A percentile compares a stretch with the other conserved stretches of the same genome.
phyloP scores from a whole-genome alignment of 2,329 filamentous ascomycete species.

The Dissoconium aciculare region DNA sequence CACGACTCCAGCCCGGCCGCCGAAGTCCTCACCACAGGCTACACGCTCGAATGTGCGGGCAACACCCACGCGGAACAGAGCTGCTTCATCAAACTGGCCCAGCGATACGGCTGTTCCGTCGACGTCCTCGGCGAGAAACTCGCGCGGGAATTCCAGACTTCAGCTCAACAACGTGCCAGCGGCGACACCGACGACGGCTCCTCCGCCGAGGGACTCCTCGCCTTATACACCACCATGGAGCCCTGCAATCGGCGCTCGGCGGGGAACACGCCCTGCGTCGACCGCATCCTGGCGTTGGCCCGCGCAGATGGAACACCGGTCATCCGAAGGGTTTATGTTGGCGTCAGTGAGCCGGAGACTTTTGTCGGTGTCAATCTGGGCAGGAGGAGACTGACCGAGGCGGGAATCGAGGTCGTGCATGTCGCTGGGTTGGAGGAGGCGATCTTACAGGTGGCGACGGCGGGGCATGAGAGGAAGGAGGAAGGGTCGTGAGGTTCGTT shows the following conservation, averaged over 20 bases:
- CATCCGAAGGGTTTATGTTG: constrained; percentile 69
- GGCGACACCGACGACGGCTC: constrained; percentile 28
- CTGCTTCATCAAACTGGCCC: constrained; percentile 59
- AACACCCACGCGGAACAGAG: constrained; percentile 97
- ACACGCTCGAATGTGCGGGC: constrained; percentile 75
- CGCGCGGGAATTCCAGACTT: too few species aligned
- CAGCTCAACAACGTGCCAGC: too few species aligned
- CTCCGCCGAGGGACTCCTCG: too few species aligned
- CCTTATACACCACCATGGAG: constrained; percentile 87
- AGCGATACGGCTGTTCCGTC: constrained; percentile 30
- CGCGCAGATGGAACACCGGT: constrained; percentile 35
- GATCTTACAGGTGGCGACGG: constrained; percentile 68
- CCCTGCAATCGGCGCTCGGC: constrained; percentile 61
- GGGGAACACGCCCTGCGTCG: constrained; percentile 62
- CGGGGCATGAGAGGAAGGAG: constrained; percentile 50
- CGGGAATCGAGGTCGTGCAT: constrained; percentile 59
- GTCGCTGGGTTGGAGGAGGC: constrained; percentile 63
- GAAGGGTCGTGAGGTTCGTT: too few species aligned
- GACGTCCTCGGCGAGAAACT: constrained; percentile 39
- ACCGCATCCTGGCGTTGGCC: constrained; percentile 51
- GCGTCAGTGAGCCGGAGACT: constrained; percentile 74
- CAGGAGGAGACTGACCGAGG: constrained; percentile 50
- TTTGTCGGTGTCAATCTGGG: constrained; percentile 78
- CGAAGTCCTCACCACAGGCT: constrained; percentile 55
- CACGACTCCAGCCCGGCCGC: constrained; percentile 36